Base-by-base conservation (phyloP, 805 yeast species). In the Diddensiella caesifluorescens region DNA sequence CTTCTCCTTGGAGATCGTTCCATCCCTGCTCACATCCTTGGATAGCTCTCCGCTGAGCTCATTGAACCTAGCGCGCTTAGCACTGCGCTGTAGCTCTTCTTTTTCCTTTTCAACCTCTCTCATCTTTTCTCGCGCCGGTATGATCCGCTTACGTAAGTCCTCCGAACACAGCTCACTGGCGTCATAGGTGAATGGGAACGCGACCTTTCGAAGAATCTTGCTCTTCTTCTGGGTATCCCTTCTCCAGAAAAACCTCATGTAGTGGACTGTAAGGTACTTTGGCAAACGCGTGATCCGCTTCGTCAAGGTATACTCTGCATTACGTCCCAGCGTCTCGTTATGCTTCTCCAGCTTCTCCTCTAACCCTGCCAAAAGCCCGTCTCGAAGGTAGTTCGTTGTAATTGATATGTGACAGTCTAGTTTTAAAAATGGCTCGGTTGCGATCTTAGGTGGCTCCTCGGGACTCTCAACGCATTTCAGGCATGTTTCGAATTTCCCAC, bases 231-330 rank as follows among this genome's bases (percentile, higher is more conserved):
- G 77, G 3, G 94, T 84, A 44, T 90, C 95, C 59, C 90, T 77
- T 60, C 90, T 85, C 98, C 98, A 92, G 63, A 79, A 92, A 61
- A 92, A 92, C 58, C 99, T 76, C 48, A 92, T 92, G 64, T 84
- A 92, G 60, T 92, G 95, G 31, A 92, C 87, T 6, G 90, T 84
- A 53, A 92, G 70, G 59, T 81, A 82, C 57, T 84, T 81, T 45
- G 99, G 99, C 51, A 92, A 68, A 59, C 83, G 78, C 1, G 83
- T 74, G 44, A 92, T 82, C 41, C 74, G 63, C 46, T 61, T 62
- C 9, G 55, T 61, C 34, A 86, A 73, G 50, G 78, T 78, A 61
- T 80, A 88, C 18, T 72, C 68, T n/a, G 94, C 79, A 58, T 88
- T 75, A 35, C 79, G 65, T 39, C 78, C 81, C 46, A 89, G 74